Percentiles rank a stretch among this genome's conserved stretches.
Evolutionary conservation across 1,139 yeast genomes (phyloP).

Genomic region (Protomyces gravidus): DNA sequence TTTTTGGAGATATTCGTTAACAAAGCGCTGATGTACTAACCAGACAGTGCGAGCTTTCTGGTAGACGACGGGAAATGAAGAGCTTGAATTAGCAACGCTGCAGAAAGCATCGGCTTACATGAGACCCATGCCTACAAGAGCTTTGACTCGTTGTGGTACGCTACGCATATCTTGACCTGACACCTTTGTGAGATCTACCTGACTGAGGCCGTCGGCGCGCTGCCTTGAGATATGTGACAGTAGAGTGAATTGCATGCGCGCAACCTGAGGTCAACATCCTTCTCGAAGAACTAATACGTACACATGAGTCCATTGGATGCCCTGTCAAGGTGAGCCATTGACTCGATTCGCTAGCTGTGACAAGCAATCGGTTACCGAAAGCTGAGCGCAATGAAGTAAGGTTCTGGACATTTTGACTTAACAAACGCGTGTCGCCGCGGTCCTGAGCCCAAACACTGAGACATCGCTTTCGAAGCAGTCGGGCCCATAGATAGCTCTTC

Average conservation of each 20-base stretch:
- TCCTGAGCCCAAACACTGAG: background rate
- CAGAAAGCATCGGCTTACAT: background rate
- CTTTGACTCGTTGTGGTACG: slow-evolving; percentile 18
- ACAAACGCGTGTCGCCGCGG: no score
- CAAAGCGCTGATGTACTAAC: slow-evolving; percentile 16
- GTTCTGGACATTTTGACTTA: no score
- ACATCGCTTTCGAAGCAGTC: background rate
- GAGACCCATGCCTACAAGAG: slow-evolving; percentile 3
- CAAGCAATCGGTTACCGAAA: no score
- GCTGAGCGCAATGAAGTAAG: no score
- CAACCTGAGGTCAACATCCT: slow-evolving; percentile 1
- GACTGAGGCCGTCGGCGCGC: slow-evolving; percentile 5
- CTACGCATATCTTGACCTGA: slow-evolving; percentile 25
- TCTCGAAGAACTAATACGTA: background rate
- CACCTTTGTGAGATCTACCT: slow-evolving; percentile 2
- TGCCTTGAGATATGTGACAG: slow-evolving; percentile 9
- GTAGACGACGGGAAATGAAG: slow-evolving; percentile 8
- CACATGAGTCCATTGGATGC: slow-evolving; percentile 6
- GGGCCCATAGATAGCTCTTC: slow-evolving; percentile 9
- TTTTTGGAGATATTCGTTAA: slow-evolving; percentile 1
- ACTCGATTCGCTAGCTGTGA: slow-evolving; percentile 5
- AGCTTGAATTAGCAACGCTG: background rate
- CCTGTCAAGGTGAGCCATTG: slow-evolving; percentile 23
- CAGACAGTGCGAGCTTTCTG: slow-evolving; percentile 4
- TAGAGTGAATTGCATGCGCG: slow-evolving; percentile 2